Conservation (phyloP, 164 flowering plant species). For the Brasenia schreberi region DNA sequence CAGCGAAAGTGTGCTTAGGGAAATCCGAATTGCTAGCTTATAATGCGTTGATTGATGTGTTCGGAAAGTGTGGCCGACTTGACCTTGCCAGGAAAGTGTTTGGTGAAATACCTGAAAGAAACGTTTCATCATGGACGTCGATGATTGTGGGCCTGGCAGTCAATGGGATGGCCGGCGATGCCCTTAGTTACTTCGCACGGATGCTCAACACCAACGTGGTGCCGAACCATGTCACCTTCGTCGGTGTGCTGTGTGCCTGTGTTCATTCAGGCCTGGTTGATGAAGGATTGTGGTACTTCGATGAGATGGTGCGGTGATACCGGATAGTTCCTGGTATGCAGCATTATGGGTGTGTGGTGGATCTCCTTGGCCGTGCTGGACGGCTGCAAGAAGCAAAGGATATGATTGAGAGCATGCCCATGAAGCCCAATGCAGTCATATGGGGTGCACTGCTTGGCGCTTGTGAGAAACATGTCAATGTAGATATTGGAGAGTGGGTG, state of each 20-base stretch:
- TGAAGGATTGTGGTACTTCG: conserved; percentile 40
- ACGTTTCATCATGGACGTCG: conserved; percentile 56
- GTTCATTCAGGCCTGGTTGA: conserved; percentile 55
- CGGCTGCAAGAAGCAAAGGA: conserved; percentile 40
- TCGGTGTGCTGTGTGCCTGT: conserved; percentile 56
- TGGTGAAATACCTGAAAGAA: conserved; percentile 17
- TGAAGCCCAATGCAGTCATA: conserved; percentile 32
- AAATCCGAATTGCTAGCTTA: conserved; percentile 31
- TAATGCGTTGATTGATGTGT: conserved; percentile 55
- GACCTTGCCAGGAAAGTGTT: conserved; percentile 40
- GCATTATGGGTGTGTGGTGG: conserved; percentile 73
- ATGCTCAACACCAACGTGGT: conserved; percentile 31
- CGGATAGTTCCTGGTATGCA: conserved; percentile 29
- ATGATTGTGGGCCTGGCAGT: conserved; percentile 48
- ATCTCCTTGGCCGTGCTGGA: conserved; percentile 55
- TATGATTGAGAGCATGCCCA: conserved; percentile 47
- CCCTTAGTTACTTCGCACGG: conserved; percentile 28
- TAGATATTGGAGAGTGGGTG: conserved; percentile 50
- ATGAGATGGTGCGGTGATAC: conserved; percentile 34
- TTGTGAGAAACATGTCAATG: conserved; percentile 45
- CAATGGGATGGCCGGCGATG: conserved; percentile 34
- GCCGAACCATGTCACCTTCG: conserved; percentile 62
- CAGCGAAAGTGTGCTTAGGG: conserved; percentile 18
- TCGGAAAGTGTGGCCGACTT: conserved; percentile 58
- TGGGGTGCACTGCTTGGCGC: conserved; percentile 58